These are phyloP conservation scores for Lactifluus echinatus DNA, from an alignment of 768 basidiomycete species.

Conservation along the genomic window DNA sequence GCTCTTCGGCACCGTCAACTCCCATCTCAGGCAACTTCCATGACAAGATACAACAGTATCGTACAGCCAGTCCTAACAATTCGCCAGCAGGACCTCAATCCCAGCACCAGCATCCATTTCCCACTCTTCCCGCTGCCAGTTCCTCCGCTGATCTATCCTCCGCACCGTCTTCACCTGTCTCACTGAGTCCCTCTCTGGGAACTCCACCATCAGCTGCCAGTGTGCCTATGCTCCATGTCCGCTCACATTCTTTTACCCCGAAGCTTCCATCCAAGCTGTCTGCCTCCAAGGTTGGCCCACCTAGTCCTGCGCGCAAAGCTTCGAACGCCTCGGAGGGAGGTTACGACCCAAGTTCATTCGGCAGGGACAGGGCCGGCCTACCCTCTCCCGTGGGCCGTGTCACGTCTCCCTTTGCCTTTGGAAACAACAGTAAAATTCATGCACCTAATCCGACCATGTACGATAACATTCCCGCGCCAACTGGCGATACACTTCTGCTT, in stretches of 20 bases:
- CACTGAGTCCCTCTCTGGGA: conserved; percentile 27
- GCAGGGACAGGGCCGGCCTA: background rate
- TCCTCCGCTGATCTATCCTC: conserved; percentile 10
- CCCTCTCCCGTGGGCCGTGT: conserved; percentile 12
- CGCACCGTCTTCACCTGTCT: conserved; percentile 23
- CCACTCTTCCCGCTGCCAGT: conserved; percentile 23
- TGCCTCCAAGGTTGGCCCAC: conserved; percentile 38
- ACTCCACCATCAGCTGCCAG: conserved; percentile 16
- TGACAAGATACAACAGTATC: conserved; percentile 57
- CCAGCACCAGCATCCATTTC: conserved; percentile 27
- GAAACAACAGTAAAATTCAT: conserved; percentile 16
- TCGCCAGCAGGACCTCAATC: conserved; percentile 20
- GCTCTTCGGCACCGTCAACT: conserved; percentile 27
- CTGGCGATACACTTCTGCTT: conserved; percentile 33
- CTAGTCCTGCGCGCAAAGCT: conserved; percentile 44
- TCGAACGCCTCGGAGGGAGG: conserved; percentile 21
- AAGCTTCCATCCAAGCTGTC: conserved; percentile 63
- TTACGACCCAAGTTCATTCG: background rate
- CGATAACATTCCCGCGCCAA: conserved; percentile 13
- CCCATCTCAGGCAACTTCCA: conserved; percentile 46
- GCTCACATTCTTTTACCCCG: conserved; percentile 64
- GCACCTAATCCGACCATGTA: conserved; percentile 19
- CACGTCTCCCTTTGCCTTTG: conserved; percentile 28
- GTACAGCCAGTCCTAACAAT: conserved; percentile 36
- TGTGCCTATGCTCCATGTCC: conserved; percentile 37